Base-by-base conservation (phyloP, 2,329 filamentous ascomycete genomes). In the Colletotrichum echinochloae region DNA sequence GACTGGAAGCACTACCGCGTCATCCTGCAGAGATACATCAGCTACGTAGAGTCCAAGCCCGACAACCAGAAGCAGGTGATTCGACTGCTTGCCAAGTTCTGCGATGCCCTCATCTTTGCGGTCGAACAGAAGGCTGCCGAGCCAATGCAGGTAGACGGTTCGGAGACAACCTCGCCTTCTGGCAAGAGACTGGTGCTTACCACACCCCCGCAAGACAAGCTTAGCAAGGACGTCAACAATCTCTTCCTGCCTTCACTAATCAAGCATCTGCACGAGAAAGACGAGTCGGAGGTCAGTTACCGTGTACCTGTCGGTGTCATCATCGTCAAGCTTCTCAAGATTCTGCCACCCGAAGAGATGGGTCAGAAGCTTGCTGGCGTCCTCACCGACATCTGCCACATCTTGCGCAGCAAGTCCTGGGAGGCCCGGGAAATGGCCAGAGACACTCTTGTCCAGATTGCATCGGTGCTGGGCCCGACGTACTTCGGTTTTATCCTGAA, bases 401-500 rank as follows among this genome's bases (percentile, higher is more conserved):
- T 98, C 71, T 86, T 99, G 57, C 91, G 94, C 73, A 98, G 95
- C 78, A 93, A 94, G 79, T 89, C 94, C 9, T 92, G 94, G 80
- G 95, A 97, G 75, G 92, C 95, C 56, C 88, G 96, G 79, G 96
- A 99, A 75, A 92, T 97, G 86, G 93, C 96, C 11, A 88, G 96
- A 69, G 94, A 94, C 75, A 97, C 96, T 0, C 85, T 99, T 37
- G 89, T 92, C 23, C 92, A 97, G 71, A 96, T 98, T 74, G 89
- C 94, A 12, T 87, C 89, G 14, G 86, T 97, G 41, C 86, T 98
- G 48, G 96, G 96, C 0, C 89, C 95, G 0, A 86, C 89, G 1
- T 97, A 94, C 79, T 92, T 99, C 75, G 92, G 93, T 2, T 98
- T 98, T 79, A 91, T 99, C n/a, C 84, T 99, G 68, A 97, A 95